Percentiles rank a stretch among this genome's conserved stretches.
Conservation (phyloP, 352 stramenopile species). For the Globisporangium nagaii region DNA sequence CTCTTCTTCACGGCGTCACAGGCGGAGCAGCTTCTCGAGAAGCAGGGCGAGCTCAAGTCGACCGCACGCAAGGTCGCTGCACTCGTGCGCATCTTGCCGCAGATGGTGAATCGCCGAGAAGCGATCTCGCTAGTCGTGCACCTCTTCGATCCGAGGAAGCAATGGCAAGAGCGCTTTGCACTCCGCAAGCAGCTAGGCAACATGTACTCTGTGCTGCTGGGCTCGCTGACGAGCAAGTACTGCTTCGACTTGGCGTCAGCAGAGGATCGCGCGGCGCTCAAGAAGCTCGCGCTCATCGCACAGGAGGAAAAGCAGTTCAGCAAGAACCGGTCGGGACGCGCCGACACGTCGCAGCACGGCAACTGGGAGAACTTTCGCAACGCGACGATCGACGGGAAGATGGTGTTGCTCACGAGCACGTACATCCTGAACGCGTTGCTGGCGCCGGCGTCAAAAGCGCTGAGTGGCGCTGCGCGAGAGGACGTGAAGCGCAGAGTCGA, state of each 20-base stretch:
- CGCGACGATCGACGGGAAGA: slow-evolving; percentile 56
- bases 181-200: slow-evolving; percentile 56
- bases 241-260: slow-evolving; percentile 38
- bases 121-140: slow-evolving; percentile 32
- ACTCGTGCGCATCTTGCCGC: slow-evolving; percentile 38
- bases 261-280: slow-evolving; percentile 39
- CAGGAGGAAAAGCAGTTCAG: slow-evolving; percentile 71
- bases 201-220: slow-evolving; percentile 53
- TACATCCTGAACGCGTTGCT: slow-evolving; percentile 75
- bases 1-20: slow-evolving; percentile 63
- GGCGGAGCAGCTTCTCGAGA: slow-evolving; percentile 51
- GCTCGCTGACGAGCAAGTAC: slow-evolving; percentile 67
- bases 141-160: slow-evolving; percentile 30
- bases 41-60: slow-evolving; percentile 33
- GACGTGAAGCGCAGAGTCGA: slow-evolving; percentile 14
- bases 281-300: slow-evolving; percentile 58
- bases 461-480: background rate
- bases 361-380: slow-evolving; percentile 90
- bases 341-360: slow-evolving; percentile 78
- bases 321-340: slow-evolving; percentile 35
- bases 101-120: slow-evolving; percentile 64
- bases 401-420: slow-evolving; percentile 50
- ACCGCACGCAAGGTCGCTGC: slow-evolving; percentile 25
- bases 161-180: slow-evolving; percentile 53
- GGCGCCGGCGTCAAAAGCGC: slow-evolving; percentile 9